Conservation (phyloP, 768 basidiomycete genomes). For the Boletus eberwhitei region DNA sequence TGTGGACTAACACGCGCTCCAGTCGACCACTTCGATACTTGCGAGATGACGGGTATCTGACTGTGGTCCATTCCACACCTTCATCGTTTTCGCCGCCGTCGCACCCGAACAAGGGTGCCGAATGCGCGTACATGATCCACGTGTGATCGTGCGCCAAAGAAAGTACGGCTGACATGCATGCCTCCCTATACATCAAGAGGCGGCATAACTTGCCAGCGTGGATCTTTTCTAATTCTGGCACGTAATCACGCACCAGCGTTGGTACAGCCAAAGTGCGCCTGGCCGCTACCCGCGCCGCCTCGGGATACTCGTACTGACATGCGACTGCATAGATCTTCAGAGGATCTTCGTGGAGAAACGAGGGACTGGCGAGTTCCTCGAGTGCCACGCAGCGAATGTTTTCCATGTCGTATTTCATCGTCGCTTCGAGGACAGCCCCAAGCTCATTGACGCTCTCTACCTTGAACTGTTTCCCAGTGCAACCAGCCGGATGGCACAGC, state of each 20-base stretch:
- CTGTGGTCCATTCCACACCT: not conserved
- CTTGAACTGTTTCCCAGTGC: not conserved
- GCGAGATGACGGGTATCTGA: constrained; percentile 1
- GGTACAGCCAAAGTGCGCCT: constrained; percentile 7
- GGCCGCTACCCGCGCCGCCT: constrained; percentile 9
- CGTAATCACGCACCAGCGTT: not conserved
- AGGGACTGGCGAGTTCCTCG: not conserved
- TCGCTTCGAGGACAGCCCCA: constrained; percentile 3
- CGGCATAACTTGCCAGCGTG: constrained; percentile 2
- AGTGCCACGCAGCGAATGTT: not conserved
- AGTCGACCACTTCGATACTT: not conserved
- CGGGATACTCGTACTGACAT: not conserved
- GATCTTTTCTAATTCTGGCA: constrained; percentile 13
- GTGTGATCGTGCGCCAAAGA: constrained; percentile 3
- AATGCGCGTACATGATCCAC: not conserved
- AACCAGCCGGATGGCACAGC: constrained; percentile 7
- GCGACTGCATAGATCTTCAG: constrained; percentile 10
- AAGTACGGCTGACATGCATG: not conserved
- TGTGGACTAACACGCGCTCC: not conserved
- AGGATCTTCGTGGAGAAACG: constrained; percentile 2
- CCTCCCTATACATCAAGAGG: constrained; percentile 12
- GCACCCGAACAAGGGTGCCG: constrained; percentile 4
- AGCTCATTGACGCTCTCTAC: not conserved
- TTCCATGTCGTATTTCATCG: constrained; percentile 19
- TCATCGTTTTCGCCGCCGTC: fast-evolving